These are phyloP conservation scores for Omphalotus olearius DNA, from an alignment of 1,284 basidiomycete genomes.

Conservation along the genomic window DNA sequence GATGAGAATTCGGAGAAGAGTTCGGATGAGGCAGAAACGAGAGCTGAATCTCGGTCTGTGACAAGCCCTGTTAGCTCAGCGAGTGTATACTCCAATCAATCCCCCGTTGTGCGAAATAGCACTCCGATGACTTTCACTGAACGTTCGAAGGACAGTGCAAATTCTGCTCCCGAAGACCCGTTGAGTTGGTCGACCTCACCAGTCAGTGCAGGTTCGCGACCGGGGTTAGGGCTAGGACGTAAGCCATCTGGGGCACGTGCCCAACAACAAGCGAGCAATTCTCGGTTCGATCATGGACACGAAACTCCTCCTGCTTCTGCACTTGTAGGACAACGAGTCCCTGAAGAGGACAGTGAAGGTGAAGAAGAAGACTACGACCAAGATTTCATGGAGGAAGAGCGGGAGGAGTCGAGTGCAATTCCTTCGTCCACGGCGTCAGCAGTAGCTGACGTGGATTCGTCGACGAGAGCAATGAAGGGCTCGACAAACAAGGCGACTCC, in stretches of 20 bases:
- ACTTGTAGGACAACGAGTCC: neutral
- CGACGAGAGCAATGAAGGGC: neutral
- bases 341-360: neutral
- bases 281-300: neutral
- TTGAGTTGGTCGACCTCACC: constrained; percentile 16
- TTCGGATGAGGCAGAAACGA: constrained; percentile 23
- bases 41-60: neutral
- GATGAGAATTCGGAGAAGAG: constrained; percentile 20
- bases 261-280: constrained; percentile 19
- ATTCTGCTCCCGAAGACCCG: constrained; percentile 7
- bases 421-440: constrained; percentile 5
- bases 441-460: neutral
- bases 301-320: neutral
- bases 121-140: constrained; percentile 27
- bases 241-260: constrained; percentile 88
- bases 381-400: constrained; percentile 1
- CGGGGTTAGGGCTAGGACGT: constrained; percentile 42
- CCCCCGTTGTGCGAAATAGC: constrained; percentile 29
- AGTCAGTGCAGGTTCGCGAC: constrained; percentile 21
- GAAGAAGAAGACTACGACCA: constrained; percentile 1
- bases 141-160: constrained; percentile 4
- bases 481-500: neutral
- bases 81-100: neutral
- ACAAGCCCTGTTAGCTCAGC: neutral
- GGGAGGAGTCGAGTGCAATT: neutral